Percentiles rank a stretch among this genome's conserved stretches.
Conservation (phyloP, 441 rosid genomes). For the Pelargonium hybrid region DNA sequence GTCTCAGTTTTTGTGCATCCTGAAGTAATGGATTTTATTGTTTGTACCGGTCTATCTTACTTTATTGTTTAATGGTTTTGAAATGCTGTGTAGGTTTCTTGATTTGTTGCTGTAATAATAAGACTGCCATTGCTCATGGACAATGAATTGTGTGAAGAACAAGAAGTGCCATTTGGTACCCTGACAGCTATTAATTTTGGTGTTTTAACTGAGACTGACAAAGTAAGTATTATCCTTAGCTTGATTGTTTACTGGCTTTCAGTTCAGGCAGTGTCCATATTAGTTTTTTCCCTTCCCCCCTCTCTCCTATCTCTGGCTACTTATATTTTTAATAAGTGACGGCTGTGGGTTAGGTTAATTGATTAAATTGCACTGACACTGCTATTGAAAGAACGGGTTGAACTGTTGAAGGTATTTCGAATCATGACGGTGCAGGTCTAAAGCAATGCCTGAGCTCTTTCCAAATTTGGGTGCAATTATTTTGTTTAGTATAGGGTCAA, state of each 20-base stretch:
- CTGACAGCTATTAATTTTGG: conserved; percentile 43
- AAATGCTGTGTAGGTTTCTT: conserved; percentile 22
- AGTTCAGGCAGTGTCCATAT: background rate
- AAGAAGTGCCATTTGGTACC: conserved; percentile 37
- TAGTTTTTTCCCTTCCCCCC: background rate
- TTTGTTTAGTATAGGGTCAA: too few species aligned
- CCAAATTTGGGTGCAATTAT: too few species aligned
- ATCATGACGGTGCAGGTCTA: background rate
- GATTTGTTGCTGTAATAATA: conserved; percentile 14
- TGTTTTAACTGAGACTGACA: conserved; percentile 45
- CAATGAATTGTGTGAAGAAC: conserved; percentile 30
- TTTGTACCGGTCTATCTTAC: background rate
- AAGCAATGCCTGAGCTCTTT: background rate
- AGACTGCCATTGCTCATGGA: conserved; percentile 21
- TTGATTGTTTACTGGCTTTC: conserved; percentile 3
- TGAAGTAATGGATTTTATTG: background rate
- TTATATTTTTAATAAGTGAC: background rate
- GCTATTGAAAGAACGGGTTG: background rate
- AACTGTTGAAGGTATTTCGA: background rate
- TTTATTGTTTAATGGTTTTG: conserved; percentile 10
- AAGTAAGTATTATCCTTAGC: conserved; percentile 28
- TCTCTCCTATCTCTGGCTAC: background rate
- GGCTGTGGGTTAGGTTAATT: background rate
- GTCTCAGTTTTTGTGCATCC: background rate
- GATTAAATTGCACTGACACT: background rate